A percentile compares a stretch with the other conserved stretches of the same genome.
These are phyloP conservation scores for Millerozyma miso DNA, from an alignment of 805 yeast species.

Conservation along the genomic window DNA sequence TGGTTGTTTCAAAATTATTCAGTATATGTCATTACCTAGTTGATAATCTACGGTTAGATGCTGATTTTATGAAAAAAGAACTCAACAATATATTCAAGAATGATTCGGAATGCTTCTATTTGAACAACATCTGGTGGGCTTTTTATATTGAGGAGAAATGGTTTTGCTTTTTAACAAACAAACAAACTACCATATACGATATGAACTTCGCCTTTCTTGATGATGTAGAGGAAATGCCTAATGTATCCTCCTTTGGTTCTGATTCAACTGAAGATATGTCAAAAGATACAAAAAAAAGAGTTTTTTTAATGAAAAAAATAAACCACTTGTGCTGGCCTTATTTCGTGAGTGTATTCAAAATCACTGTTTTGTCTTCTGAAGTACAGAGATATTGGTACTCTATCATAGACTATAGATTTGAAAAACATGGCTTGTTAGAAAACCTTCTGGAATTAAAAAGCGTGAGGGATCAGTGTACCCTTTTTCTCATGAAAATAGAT, in stretches of 20 bases:
- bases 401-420: conserved; percentile 2
- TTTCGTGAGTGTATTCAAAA: conserved; percentile 1
- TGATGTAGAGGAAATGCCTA: background rate
- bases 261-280: background rate
- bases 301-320: background rate
- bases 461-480: background rate
- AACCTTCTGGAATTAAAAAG: background rate
- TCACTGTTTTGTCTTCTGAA: conserved; percentile 3
- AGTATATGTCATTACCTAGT: conserved; percentile 1
- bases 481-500: conserved; percentile 1
- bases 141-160: conserved; percentile 4
- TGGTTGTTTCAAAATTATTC: background rate
- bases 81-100: conserved; percentile 1
- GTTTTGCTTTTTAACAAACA: conserved; percentile 1
- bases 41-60: conserved; percentile 1
- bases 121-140: conserved; percentile 3
- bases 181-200: background rate
- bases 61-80: background rate
- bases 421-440: background rate
- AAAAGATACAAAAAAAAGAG: background rate
- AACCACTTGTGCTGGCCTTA: conserved; percentile 2
- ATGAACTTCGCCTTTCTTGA: conserved; percentile 2
- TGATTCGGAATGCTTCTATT: conserved; percentile 2
- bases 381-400: conserved; percentile 4
- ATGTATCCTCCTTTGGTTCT: background rate